Percentiles rank a stretch among this genome's conserved stretches.
Conservation (phyloP, 2,329 filamentous ascomycete genomes). For the Colletotrichum euphorbiae region DNA sequence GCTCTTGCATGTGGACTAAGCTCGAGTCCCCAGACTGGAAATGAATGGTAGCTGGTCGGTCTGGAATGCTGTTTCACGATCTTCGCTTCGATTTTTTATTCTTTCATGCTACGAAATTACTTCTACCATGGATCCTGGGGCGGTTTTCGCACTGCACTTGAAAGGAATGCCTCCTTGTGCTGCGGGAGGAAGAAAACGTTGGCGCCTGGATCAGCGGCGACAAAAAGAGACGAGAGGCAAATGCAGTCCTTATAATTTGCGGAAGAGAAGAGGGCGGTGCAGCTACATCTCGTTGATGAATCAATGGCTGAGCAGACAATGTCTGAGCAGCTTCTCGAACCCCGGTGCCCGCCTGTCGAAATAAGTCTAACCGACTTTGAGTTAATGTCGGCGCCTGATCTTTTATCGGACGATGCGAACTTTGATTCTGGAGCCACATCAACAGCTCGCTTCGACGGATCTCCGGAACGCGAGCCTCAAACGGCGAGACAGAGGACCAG, state of each 20-base stretch:
- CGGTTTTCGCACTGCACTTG: not conserved
- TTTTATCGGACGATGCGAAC: not conserved
- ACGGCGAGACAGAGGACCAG: constrained; percentile 6
- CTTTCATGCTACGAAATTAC: too few relatives aligned
- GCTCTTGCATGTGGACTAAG: too few relatives aligned
- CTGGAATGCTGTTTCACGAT: too few relatives aligned
- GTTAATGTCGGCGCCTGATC: constrained; percentile 9
- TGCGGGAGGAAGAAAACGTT: constrained; percentile 6
- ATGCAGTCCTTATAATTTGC: constrained; percentile 14
- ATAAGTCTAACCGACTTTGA: not conserved
- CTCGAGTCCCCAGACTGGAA: too few relatives aligned
- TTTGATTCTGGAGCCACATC: not conserved
- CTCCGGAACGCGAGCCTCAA: not conserved
- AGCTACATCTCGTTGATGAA: constrained; percentile 16
- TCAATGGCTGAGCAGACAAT: constrained; percentile 19
- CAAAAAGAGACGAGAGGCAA: not conserved
- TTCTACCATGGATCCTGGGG: too few relatives aligned
- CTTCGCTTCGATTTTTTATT: too few relatives aligned
- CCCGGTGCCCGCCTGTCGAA: not conserved
- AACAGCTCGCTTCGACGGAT: constrained; percentile 1
- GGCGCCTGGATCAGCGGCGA: not conserved
- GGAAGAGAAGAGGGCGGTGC: not conserved
- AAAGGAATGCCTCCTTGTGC: not conserved
- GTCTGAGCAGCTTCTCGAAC: not conserved
- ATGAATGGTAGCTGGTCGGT: too few relatives aligned